Base-by-base conservation (phyloP, 352 stramenopile species). In the Discostella stelligera region DNA sequence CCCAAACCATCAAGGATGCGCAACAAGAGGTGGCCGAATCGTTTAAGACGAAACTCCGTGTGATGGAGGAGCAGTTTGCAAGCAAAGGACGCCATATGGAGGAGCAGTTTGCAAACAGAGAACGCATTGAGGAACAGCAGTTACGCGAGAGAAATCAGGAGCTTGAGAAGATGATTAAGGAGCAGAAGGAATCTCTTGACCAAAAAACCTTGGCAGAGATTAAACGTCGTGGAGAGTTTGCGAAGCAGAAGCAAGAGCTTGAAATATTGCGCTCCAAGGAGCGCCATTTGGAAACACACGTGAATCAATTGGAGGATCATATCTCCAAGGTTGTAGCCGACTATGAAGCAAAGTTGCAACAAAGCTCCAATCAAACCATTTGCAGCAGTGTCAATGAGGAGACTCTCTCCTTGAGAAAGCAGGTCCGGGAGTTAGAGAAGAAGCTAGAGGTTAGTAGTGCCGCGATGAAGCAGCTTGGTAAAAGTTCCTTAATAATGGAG, bases 371-470 rank as follows among this genome's bases (percentile, higher is more conserved):
- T 23, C 62, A 66, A 21, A 74, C 48, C 39, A 52, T 82, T 23
- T 67, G 44, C 4, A 77, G 56, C 21, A 67, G 20, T 58, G 67
- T 16, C 9, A 71, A 52, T 10, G 49, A 32, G 2, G 74, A 77
- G 37, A 23, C 9, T 10, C 69, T 69, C 16, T 39, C 37, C 3
- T 56, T 71, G n/a, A 77, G 71, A 18, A 76, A 71, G 20, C 61
- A 77, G 41, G 49, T 82, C 3, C 58, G 64, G 20, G 74, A 82
- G 32, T 62, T 82, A n/a, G 66, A 77, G 52, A 82, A 74, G 56
- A 82, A 82, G 44, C 48, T 77, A n/a, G 74, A 82, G 20, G 74
- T 82, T 41, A 76, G 49, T 7, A 70, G 74, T 48, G 74, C 74
- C 8, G 74, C 74, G 4, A 77, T 82, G 74, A 82, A 82, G 37